Evolutionary conservation across 306 rosid species (phyloP).

Genomic region (Pyrus pyrifolia): DNA sequence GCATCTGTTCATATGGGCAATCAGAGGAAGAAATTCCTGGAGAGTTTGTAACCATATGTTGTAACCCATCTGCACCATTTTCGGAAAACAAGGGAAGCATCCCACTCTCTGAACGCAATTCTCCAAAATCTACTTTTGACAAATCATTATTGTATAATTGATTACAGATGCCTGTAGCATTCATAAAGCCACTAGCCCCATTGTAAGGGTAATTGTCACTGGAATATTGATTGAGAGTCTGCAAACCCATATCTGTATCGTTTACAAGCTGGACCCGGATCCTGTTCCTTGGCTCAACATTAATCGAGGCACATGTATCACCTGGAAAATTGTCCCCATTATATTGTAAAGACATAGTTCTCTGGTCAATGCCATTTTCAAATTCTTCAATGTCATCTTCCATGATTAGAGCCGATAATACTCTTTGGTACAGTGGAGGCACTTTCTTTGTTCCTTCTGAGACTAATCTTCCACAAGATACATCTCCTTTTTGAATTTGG

Average conservation of each 20-base stretch:
- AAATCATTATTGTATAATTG: slow-evolving; percentile 21
- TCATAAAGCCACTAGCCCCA: slow-evolving; percentile 31
- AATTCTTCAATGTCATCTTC: slow-evolving; percentile 57
- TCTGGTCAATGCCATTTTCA: slow-evolving; percentile 32
- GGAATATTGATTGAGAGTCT: slow-evolving; percentile 21
- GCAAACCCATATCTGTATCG: slow-evolving; percentile 20
- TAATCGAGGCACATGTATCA: slow-evolving; percentile 22
- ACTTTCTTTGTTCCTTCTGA: slow-evolving; percentile 31
- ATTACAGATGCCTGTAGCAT: slow-evolving; percentile 24
- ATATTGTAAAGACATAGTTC: slow-evolving; percentile 28
- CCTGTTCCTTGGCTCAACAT: slow-evolving; percentile 27
- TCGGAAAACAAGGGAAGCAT: slow-evolving; percentile 29
- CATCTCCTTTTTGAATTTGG: slow-evolving; percentile 30
- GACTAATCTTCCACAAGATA: slow-evolving; percentile 30
- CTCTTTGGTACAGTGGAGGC: slow-evolving; percentile 69
- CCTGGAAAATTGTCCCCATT: slow-evolving; percentile 32
- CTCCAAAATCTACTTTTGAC: slow-evolving; percentile 28
- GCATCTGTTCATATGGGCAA: slow-evolving; percentile 41
- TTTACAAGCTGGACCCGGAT: slow-evolving; percentile 21
- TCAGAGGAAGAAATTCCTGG: slow-evolving; percentile 29
- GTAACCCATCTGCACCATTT: slow-evolving; percentile 37
- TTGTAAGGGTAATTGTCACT: slow-evolving; percentile 41
- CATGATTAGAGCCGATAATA: slow-evolving; percentile 64
- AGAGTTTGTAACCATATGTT: slow-evolving; percentile 21
- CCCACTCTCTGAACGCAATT: slow-evolving; percentile 24